Conservation (phyloP, 805 yeast genomes). For the Yamadazyma philogaea region DNA sequence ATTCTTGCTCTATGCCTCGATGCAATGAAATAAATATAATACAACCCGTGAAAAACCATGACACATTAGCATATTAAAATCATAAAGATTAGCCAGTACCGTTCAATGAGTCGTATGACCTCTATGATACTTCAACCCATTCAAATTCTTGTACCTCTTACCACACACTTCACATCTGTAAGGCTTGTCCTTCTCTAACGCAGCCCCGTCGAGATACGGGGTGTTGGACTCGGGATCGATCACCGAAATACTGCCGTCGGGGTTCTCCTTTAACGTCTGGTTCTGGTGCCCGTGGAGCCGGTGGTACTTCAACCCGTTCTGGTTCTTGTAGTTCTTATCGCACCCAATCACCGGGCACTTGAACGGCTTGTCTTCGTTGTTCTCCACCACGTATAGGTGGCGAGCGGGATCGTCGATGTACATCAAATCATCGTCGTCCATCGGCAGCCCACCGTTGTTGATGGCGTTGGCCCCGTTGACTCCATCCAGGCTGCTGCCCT, state of each 20-base stretch:
- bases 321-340: constrained; percentile 95
- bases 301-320: constrained; percentile 95
- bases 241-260: constrained; percentile 89
- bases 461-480: background rate
- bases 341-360: constrained; percentile 98
- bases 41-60: constrained; percentile 2
- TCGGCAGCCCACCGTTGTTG: constrained; percentile 21
- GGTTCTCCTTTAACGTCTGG: constrained; percentile 84
- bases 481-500: constrained; percentile 13
- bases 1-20: background rate
- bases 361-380: constrained; percentile 89
- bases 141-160: constrained; percentile 90
- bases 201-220: constrained; percentile 91
- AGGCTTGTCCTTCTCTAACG: constrained; percentile 96
- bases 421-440: constrained; percentile 57
- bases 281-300: constrained; percentile 95
- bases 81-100: no score
- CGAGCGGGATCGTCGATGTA: constrained; percentile 97
- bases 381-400: constrained; percentile 87
- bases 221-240: constrained; percentile 88
- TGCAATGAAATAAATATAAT: constrained; percentile 1
- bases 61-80: background rate
- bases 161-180: constrained; percentile 98
- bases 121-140: constrained; percentile 94
- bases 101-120: constrained; percentile 93